Percentiles rank a stretch among this genome's conserved stretches.
Evolutionary conservation across 139 green algal genomes (phyloP).

Genomic region (Picochlorum sp.): DNA sequence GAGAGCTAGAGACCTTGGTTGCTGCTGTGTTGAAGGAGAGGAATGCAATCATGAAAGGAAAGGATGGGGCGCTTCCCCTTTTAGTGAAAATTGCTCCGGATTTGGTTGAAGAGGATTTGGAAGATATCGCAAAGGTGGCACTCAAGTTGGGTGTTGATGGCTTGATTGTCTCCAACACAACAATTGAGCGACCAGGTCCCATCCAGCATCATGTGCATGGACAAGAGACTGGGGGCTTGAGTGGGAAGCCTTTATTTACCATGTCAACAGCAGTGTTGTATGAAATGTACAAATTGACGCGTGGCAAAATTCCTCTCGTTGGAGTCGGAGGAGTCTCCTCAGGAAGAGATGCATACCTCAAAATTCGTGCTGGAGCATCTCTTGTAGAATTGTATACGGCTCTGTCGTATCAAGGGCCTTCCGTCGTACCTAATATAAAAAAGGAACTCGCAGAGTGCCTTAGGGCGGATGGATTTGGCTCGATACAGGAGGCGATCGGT

Average conservation of each 20-base stretch:
- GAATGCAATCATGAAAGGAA: conserved; percentile 41
- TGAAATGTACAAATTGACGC: conserved; percentile 86
- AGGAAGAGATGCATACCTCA: conserved; percentile 85
- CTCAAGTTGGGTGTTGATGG: conserved; percentile 63
- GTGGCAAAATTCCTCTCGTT: conserved; percentile 79
- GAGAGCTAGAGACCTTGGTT: conserved; percentile 71
- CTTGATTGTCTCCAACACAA: conserved; percentile 90
- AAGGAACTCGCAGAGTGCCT: conserved; percentile 65
- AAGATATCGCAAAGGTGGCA: conserved; percentile 80
- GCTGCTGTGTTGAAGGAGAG: conserved; percentile 48
- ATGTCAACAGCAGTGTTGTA: conserved; percentile 63
- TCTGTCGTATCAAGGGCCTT: conserved; percentile 82
- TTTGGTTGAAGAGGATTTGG: conserved; percentile 65
- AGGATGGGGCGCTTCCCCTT: conserved; percentile 54
- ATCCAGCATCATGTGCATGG: conserved; percentile 42
- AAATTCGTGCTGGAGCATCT: conserved; percentile 87
- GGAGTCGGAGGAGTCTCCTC: conserved; percentile 78
- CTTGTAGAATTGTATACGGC: conserved; percentile 94
- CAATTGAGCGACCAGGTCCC: conserved; percentile 63
- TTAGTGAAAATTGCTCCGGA: conserved; percentile 95
- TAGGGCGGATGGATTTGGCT: conserved; percentile 60
- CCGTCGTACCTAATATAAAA: conserved; percentile 82
- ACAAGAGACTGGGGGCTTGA: conserved; percentile 70
- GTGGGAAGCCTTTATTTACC: conserved; percentile 72
- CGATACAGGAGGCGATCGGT: conserved; percentile 72